Evolutionary conservation across 257 asterid species (phyloP), one percentile per base, ranked within the genome.

Genomic region (Solanum peruvianum): DNA sequence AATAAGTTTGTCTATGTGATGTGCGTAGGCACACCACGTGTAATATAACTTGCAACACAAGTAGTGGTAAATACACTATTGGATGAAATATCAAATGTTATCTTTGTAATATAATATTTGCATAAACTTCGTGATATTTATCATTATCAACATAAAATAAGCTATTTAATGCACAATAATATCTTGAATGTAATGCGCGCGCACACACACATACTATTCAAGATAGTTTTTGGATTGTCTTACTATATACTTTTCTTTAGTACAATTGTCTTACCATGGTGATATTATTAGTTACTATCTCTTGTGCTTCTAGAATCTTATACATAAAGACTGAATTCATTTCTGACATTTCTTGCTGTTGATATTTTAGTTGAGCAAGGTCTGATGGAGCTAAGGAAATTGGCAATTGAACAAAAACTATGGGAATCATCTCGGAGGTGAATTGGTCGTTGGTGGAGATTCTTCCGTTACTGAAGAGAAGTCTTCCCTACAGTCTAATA

Each of bases 341-440:
- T 29, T 60, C 80, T 87, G 75, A 86, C 75, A 47, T 75, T 21
- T 47, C n/a, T 16, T 75, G 49, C 62, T 45, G 41, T 87, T 86
- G 83, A 67, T 71, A 85, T 71, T 33, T 87, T 88, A 92, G 94
- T 88, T 85, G 94, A 92, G 89, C 93, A 88, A 88, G 94, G 93
- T 20, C 73, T 92, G 85, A 89, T 87, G 89, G 94, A 92, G 89
- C 90, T 92, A 85, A 88, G 91, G 86, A 92, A 91, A 88, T 77
- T 91, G 87, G 90, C 91, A 27, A 91, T 92, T 78, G 94, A 92
- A 84, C 88, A 64, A 44, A 88, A 90, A 64, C 91, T 92, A 9
- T 91, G 94, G 92, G 93, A 89, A 86, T 89, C 91, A 86, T 92
- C 93, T 14, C 93, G 93, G 31, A 92, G 86, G 85, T 91, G 90